Percentiles rank a stretch among this genome's conserved stretches.
phyloP scores from a whole-genome alignment of 1,139 yeast genomes.

The Lodderomyces margitis region DNA sequence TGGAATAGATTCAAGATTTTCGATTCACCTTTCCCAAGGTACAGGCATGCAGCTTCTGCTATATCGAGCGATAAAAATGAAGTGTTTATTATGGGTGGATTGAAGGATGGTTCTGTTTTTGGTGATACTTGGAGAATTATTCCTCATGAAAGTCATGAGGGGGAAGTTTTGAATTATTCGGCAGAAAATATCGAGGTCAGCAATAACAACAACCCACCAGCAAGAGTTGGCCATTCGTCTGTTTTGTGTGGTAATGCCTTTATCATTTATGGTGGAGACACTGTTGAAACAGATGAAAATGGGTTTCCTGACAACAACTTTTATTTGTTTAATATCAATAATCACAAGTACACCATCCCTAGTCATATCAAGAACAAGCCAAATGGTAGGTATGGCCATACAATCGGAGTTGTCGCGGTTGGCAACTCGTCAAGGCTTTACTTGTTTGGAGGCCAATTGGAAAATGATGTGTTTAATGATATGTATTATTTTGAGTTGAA shows the following conservation, averaged over 20 bases:
- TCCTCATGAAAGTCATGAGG: slow-evolving; percentile 33
- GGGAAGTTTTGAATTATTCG: slow-evolving; percentile 34
- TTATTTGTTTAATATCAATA: slow-evolving; percentile 85
- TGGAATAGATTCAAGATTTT: slow-evolving; percentile 73
- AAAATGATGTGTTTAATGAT: slow-evolving; percentile 83
- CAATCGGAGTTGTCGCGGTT: slow-evolving; percentile 59
- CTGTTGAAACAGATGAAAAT: slow-evolving; percentile 76
- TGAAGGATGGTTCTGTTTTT: slow-evolving; percentile 87
- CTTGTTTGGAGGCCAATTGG: slow-evolving; percentile 94
- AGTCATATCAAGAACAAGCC: slow-evolving; percentile 82
- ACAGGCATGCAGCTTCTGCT: slow-evolving; percentile 85
- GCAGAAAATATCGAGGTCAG: slow-evolving; percentile 63
- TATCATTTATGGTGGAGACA: slow-evolving; percentile 95
- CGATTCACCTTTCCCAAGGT: slow-evolving; percentile 90
- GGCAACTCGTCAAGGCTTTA: slow-evolving; percentile 70
- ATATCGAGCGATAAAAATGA: slow-evolving; percentile 78
- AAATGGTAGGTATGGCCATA: slow-evolving; percentile 91
- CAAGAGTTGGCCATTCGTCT: slow-evolving; percentile 95
- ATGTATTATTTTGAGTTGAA: slow-evolving; percentile 84
- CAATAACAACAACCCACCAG: slow-evolving; percentile 67
- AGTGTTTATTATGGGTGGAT: slow-evolving; percentile 89
- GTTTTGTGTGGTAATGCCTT: slow-evolving; percentile 93
- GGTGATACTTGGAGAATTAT: slow-evolving; percentile 89
- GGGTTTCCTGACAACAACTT: slow-evolving; percentile 85
- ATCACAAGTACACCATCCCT: slow-evolving; percentile 89